Evolutionary conservation across 805 yeast species (phyloP).

Genomic region (Wickerhamiella occidentalis): DNA sequence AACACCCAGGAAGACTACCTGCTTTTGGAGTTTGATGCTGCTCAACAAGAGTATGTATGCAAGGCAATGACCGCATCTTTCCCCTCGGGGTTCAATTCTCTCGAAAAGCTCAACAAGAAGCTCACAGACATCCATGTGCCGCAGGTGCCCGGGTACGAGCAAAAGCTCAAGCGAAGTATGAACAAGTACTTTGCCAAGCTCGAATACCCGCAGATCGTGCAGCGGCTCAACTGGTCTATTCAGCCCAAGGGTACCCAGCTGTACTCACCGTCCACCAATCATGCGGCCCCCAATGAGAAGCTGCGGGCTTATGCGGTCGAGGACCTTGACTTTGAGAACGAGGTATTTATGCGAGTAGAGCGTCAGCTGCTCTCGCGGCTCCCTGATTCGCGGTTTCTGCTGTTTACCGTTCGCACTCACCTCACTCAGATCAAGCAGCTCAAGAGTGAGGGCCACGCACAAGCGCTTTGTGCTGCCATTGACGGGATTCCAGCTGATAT

Average conservation of each 20-base stretch:
- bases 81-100: conserved; percentile 66
- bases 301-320: conserved; percentile 25
- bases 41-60: conserved; percentile 33
- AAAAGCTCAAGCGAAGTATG: conserved; percentile 50
- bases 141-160: conserved; percentile 49
- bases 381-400: conserved; percentile 36
- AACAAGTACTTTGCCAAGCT: conserved; percentile 49
- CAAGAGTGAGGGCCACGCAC: conserved; percentile 36
- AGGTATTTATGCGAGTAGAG: conserved; percentile 47
- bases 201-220: conserved; percentile 42
- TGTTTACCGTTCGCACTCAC: conserved; percentile 48
- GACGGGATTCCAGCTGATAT: conserved; percentile 48
- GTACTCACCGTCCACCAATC: conserved; percentile 37
- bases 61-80: conserved; percentile 48
- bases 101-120: conserved; percentile 39
- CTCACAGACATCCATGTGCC: conserved; percentile 55
- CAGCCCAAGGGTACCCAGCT: conserved; percentile 42
- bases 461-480: conserved; percentile 50
- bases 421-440: conserved; percentile 40
- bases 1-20: conserved; percentile 55
- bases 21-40: conserved; percentile 38
- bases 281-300: conserved; percentile 29
- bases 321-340: conserved; percentile 28
- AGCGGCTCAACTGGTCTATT: conserved; percentile 57
- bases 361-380: conserved; percentile 45